Evolutionary conservation across 2,329 filamentous ascomycete species (phyloP).

Genomic region (Incumbomyces lentus): DNA sequence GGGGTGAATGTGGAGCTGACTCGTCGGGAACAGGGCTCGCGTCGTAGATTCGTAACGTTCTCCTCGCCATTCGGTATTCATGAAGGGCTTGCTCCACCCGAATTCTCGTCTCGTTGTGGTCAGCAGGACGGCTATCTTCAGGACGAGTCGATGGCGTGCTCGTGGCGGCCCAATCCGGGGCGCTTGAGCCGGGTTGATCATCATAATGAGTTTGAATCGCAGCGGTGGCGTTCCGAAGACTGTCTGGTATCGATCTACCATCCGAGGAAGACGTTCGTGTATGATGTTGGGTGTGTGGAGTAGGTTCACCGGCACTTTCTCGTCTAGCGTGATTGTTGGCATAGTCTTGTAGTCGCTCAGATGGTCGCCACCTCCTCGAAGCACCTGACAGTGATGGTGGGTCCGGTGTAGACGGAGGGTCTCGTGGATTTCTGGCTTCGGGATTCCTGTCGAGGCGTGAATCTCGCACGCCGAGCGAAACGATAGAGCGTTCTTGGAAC

Average conservation of each 20-base stretch:
- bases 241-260: too few relatives aligned
- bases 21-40: too few relatives aligned
- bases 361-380: constrained; percentile 1
- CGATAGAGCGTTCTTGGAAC: too few relatives aligned
- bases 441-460: background rate
- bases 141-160: background rate
- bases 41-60: background rate
- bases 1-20: too few relatives aligned
- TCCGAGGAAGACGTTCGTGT: too few relatives aligned
- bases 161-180: background rate
- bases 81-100: constrained; percentile 5
- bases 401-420: background rate
- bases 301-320: background rate
- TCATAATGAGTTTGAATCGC: too few relatives aligned
- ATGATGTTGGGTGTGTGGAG: too few relatives aligned
- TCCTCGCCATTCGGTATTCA: constrained; percentile 2
- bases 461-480: background rate
- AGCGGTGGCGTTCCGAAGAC: too few relatives aligned
- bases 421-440: background rate
- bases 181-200: background rate
- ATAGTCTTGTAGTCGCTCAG: constrained; percentile 6
- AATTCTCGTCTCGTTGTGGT: background rate
- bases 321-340: constrained; percentile 3
- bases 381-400: background rate
- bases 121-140: background rate